Conservation (phyloP, 306 rosid genomes). For the Inga leiocalycina region DNA sequence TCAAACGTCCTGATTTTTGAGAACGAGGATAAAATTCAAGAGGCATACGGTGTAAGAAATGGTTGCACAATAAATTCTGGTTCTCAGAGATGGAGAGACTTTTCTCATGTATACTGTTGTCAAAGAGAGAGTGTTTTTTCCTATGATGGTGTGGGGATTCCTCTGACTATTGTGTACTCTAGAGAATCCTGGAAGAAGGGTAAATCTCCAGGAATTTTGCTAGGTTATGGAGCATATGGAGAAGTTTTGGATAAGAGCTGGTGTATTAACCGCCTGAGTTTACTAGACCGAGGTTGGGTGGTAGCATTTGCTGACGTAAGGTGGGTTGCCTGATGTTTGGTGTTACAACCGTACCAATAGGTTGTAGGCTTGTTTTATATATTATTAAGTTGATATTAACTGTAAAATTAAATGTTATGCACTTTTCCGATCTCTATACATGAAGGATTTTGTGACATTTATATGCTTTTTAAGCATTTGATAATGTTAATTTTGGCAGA, state of each 20-base stretch:
- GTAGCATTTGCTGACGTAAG: slow-evolving; percentile 94
- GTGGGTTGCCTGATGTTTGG: slow-evolving; percentile 44
- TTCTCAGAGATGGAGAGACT: slow-evolving; percentile 62
- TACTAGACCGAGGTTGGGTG: slow-evolving; percentile 92
- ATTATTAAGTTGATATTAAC: background rate
- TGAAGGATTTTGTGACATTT: slow-evolving; percentile 20
- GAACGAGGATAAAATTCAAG: slow-evolving; percentile 34
- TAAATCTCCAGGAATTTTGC: slow-evolving; percentile 75
- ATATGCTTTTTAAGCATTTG: slow-evolving; percentile 1
- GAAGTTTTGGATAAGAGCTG: slow-evolving; percentile 85
- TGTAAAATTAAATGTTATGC: slow-evolving; percentile 24
- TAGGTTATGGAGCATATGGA: slow-evolving; percentile 95
- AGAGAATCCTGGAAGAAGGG: slow-evolving; percentile 63
- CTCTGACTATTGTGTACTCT: slow-evolving; percentile 81
- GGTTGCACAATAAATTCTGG: slow-evolving; percentile 37
- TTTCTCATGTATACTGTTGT: slow-evolving; percentile 65
- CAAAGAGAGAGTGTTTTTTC: slow-evolving; percentile 77
- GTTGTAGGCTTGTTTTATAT: slow-evolving; percentile 11
- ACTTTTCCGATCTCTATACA: background rate
- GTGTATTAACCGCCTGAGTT: slow-evolving; percentile 80
- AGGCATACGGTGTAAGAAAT: slow-evolving; percentile 29
- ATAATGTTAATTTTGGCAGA: slow-evolving; percentile 47
- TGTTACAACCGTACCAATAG: slow-evolving; percentile 1
- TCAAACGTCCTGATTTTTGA: slow-evolving; percentile 34
- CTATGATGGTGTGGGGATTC: slow-evolving; percentile 65